Evolutionary conservation across 225 moss, liverwort and hornwort species (phyloP).

Genomic region (Takakia lepidozioides): DNA sequence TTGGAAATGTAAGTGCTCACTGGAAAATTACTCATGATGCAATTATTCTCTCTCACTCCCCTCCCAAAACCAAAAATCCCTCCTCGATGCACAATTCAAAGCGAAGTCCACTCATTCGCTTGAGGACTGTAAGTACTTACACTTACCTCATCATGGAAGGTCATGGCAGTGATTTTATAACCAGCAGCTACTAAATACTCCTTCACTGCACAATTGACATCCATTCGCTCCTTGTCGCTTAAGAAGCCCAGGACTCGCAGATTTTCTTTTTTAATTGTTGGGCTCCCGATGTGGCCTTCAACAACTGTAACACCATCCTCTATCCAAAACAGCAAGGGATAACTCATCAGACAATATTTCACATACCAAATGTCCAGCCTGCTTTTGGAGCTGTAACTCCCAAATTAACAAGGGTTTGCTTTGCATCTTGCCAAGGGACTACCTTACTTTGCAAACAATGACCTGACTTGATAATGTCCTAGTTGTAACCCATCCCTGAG

Average conservation of each 20-base stretch:
- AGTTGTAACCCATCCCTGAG: no score
- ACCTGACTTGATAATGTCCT: no score
- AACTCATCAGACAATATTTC: no score
- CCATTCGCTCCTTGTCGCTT: constrained; percentile 66
- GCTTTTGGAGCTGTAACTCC: not conserved
- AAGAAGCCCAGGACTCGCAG: constrained; percentile 49
- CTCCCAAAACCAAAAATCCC: no score
- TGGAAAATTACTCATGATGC: no score
- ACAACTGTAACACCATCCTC: constrained; percentile 20
- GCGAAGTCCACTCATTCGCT: no score
- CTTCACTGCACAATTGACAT: constrained; percentile 80
- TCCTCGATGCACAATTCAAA: no score
- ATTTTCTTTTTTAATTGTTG: constrained; percentile 24
- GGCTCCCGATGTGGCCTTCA: constrained; percentile 21
- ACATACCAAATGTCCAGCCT: no score
- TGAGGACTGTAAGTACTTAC: not conserved
- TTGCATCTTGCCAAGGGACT: no score
- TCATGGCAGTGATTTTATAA: constrained; percentile 94
- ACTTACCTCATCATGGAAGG: constrained; percentile 80
- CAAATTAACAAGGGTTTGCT: not conserved
- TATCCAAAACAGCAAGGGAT: constrained; percentile 4
- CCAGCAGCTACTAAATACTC: constrained; percentile 79
- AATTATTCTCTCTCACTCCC: no score
- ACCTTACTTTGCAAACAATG: no score
- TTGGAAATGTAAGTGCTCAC: no score